A percentile compares a stretch with the other conserved stretches of the same genome.
Conservation (phyloP, 2,329 filamentous ascomycete genomes). For the Paecilomyces dactylethromorphus region DNA sequence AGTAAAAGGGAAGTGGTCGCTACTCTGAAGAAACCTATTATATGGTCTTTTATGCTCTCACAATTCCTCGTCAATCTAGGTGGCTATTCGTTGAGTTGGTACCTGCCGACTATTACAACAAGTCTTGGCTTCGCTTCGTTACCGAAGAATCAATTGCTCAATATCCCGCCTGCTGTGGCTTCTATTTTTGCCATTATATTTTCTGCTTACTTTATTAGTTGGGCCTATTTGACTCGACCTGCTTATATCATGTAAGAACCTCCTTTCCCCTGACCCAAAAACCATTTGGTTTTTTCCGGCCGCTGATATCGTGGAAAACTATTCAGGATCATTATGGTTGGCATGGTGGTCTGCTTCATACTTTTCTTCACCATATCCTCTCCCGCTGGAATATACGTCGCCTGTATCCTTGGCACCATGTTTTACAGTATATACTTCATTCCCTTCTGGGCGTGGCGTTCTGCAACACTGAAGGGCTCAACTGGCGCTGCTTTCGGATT, state of each 20-base stretch:
- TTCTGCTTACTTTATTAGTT: conserved; percentile 33
- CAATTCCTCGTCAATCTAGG: conserved; percentile 36
- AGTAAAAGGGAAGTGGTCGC: conserved; percentile 28
- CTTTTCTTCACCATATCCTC: conserved; percentile 34
- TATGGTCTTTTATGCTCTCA: conserved; percentile 31
- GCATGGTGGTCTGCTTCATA: conserved; percentile 39
- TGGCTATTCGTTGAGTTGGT: conserved; percentile 37
- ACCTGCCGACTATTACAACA: conserved; percentile 37
- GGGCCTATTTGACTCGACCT: conserved; percentile 34
- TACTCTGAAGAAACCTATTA: conserved; percentile 26
- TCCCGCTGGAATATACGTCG: conserved; percentile 37
- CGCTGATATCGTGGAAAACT: too few species aligned
- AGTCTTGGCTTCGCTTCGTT: conserved; percentile 36
- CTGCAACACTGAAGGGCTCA: conserved; percentile 34
- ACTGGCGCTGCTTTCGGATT: conserved; percentile 42
- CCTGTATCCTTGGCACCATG: conserved; percentile 38
- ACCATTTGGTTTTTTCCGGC: not conserved
- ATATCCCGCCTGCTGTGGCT: conserved; percentile 40
- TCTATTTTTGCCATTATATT: conserved; percentile 35
- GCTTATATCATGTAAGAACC: conserved; percentile 29
- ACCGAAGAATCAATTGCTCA: conserved; percentile 40
- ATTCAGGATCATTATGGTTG: conserved; percentile 26
- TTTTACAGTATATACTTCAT: conserved; percentile 42
- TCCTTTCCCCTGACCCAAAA: not conserved
- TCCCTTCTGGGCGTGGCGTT: conserved; percentile 42